phyloP scores from a whole-genome alignment of 768 basidiomycete species.

The Phylloporus scabripes region DNA sequence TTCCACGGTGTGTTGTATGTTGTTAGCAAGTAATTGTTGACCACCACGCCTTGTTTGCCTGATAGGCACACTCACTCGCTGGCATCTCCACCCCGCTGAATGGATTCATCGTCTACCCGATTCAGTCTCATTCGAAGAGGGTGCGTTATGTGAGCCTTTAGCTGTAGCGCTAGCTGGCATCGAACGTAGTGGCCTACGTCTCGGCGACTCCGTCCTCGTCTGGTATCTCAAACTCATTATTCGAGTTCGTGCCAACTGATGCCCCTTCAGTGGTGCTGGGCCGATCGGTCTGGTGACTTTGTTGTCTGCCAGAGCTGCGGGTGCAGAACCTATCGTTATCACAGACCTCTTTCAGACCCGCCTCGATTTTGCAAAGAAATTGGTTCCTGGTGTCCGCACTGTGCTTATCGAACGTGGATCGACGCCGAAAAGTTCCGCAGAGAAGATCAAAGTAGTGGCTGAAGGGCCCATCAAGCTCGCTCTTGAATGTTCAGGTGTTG shows the following conservation, averaged over 20 bases:
- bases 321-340: conserved; percentile 64
- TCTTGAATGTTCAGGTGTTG: conserved; percentile 61
- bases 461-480: conserved; percentile 46
- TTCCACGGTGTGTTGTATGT: conserved; percentile 44
- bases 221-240: conserved; percentile 36
- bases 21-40: background rate
- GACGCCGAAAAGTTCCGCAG: conserved; percentile 46
- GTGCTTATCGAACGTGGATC: conserved; percentile 47
- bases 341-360: conserved; percentile 63
- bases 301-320: conserved; percentile 60
- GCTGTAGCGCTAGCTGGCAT: conserved; percentile 65
- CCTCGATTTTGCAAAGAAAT: conserved; percentile 58
- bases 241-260: conserved; percentile 11
- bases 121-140: conserved; percentile 60
- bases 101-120: conserved; percentile 65
- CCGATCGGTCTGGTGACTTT: conserved; percentile 62
- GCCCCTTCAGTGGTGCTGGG: conserved; percentile 49
- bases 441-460: conserved; percentile 47
- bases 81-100: conserved; percentile 62
- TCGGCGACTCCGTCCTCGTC: conserved; percentile 58
- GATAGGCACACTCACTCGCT: conserved; percentile 56
- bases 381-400: conserved; percentile 54
- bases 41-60: background rate
- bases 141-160: conserved; percentile 61
- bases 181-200: conserved; percentile 57